Conservation (phyloP, 179 eudicot species). For the Corrigiola litoralis region DNA sequence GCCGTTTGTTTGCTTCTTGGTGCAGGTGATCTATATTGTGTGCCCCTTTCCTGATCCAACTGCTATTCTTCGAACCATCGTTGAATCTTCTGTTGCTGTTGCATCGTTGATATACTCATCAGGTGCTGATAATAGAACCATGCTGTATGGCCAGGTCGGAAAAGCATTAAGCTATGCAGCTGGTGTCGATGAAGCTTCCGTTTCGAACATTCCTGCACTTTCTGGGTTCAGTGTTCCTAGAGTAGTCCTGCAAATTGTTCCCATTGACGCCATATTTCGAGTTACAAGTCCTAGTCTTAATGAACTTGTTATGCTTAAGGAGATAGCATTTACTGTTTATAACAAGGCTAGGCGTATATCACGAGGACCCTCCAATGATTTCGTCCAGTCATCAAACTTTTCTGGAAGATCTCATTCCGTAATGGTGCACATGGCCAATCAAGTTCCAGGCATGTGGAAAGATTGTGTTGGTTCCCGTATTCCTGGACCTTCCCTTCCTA, state of each 20-base stretch:
- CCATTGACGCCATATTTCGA: conserved; percentile 83
- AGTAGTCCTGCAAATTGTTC: conserved; percentile 81
- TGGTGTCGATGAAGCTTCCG: conserved; percentile 79
- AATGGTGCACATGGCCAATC: conserved; percentile 62
- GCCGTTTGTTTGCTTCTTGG: conserved; percentile 17
- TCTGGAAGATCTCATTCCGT: conserved; percentile 64
- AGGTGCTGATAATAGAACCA: conserved; percentile 78
- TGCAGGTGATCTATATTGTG: conserved; percentile 89
- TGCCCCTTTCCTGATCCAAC: conserved; percentile 94
- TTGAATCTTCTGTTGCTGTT: conserved; percentile 74
- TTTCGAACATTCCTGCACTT: conserved; percentile 72
- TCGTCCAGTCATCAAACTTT: conserved; percentile 40
- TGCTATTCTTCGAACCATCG: conserved; percentile 76
- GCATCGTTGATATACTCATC: conserved; percentile 63
- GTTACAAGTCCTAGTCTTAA: conserved; percentile 74
- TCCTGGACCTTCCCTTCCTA: conserved; percentile 49
- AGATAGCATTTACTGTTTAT: conserved; percentile 94
- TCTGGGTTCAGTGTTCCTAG: conserved; percentile 91
- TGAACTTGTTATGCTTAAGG: conserved; percentile 79
- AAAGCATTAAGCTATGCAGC: conserved; percentile 82
- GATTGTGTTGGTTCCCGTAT: conserved; percentile 73
- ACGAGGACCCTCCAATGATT: conserved; percentile 55
- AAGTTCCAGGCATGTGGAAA: conserved; percentile 90
- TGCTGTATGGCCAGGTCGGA: conserved; percentile 68
- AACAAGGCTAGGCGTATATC: conserved; percentile 87